phyloP scores from a whole-genome alignment of 176 grass and related monocot genomes.

The Oryza meridionalis region DNA sequence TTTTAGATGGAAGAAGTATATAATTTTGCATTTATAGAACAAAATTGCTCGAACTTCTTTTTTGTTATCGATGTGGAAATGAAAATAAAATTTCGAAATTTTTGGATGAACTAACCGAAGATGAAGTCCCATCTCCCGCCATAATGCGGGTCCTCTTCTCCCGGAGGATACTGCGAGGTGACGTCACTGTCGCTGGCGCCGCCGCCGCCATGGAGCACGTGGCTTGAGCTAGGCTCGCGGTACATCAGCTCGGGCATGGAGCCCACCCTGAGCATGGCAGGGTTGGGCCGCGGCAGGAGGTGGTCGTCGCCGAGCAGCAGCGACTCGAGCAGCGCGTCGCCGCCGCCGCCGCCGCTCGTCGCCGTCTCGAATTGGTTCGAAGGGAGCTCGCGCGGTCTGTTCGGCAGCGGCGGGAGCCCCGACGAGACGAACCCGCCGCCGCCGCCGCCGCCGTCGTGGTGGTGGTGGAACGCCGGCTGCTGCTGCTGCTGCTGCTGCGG shows the following conservation, averaged over 20 bases:
- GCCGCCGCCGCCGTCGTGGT: not conserved
- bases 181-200: conserved; percentile 25
- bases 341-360: not conserved
- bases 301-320: conserved; percentile 42
- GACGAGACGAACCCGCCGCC: not conserved
- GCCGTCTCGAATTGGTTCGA: conserved; percentile 48
- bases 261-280: conserved; percentile 26
- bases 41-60: not conserved
- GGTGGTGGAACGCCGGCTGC: conserved; percentile 33
- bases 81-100: not conserved
- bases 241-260: conserved; percentile 56
- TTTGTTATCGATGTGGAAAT: not conserved
- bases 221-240: conserved; percentile 13
- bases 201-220: not conserved
- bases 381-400: conserved; percentile 41
- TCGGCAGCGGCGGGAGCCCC: conserved; percentile 24
- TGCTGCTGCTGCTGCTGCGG: not conserved
- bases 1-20: too few species aligned
- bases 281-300: not conserved
- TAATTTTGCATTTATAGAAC: too few species aligned
- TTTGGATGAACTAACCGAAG: conserved; percentile 39
- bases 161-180: conserved; percentile 19
- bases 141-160: conserved; percentile 25
- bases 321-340: conserved; percentile 37
- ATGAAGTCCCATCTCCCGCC: conserved; percentile 48